phyloP scores from a whole-genome alignment of 208 protist genomes.

The Zelonia costaricensis region DNA sequence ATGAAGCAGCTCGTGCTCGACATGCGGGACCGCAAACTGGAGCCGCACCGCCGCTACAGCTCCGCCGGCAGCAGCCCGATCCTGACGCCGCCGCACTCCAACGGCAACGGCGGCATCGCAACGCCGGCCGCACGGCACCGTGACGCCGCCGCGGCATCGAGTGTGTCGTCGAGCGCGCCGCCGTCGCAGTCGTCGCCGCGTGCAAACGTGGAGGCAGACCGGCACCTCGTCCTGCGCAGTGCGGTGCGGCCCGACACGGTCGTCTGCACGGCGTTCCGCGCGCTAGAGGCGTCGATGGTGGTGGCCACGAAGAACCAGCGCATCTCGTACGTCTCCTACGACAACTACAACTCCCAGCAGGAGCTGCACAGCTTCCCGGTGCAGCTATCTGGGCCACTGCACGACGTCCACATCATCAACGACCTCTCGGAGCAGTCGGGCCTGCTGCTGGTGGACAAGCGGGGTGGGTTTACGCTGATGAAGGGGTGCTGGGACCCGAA shows the following conservation, averaged over 20 bases:
- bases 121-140: neutral
- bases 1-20: conserved; percentile 86
- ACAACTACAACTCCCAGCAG: conserved; percentile 66
- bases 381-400: conserved; percentile 57
- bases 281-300: conserved; percentile 75
- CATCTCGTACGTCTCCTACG: conserved; percentile 77
- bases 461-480: conserved; percentile 74
- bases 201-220: conserved; percentile 22
- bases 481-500: conserved; percentile 65
- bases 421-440: conserved; percentile 86
- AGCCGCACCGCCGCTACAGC: conserved; percentile 27
- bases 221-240: conserved; percentile 63
- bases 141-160: neutral
- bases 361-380: conserved; percentile 66
- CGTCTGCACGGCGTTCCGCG: conserved; percentile 64
- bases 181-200: neutral
- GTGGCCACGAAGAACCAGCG: conserved; percentile 69
- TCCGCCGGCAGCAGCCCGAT: conserved; percentile 5
- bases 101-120: conserved; percentile 1
- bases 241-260: conserved; percentile 59
- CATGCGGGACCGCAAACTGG: conserved; percentile 62
- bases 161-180: neutral
- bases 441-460: conserved; percentile 76
- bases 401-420: conserved; percentile 81
- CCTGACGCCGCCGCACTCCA: neutral